Evolutionary conservation across 768 basidiomycete genomes (phyloP), one percentile per base, ranked within the genome.

Genomic region (Tephrocybe sp.): DNA sequence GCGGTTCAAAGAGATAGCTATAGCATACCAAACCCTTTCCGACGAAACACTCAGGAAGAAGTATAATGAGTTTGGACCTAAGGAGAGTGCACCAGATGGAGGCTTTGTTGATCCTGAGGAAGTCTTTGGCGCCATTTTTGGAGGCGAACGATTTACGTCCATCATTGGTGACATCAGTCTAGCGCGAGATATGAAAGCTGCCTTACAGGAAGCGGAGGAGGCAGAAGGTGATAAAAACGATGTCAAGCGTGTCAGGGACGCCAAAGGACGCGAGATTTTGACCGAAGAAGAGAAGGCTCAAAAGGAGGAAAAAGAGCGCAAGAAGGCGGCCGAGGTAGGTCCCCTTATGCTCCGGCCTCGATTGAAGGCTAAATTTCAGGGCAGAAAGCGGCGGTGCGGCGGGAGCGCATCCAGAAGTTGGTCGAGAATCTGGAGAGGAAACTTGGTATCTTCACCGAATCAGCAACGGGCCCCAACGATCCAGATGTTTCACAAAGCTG

Each of bases 141-240:
- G 93, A 38, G 93, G 93, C 2, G 91, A 93, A 45, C 72, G 85
- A 25, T 95, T 95, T 68, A 70, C 84, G 38, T 85, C 90, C 2
- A 90, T 95, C 62, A 94, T 96, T 63, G 93, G 93, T 7, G 78
- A 86, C 38, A 93, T 95, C 59, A 90, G 89, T 54, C 72, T 96
- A 48, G 93, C 90, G 25, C 78, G 81, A 60, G 93, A 96, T 61
- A 94, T 96, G 93, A 96, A 96, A 73, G 79, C 86, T 2, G 93
- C 91, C 3, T 68, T 95, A 62, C 93, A 95, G 62, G 92, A 94
- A 63, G 91, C 84, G 0, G 88, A 88, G 32, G 89, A 89, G 44
- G 80, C 75, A 0, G 85, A 84, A 28, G 71, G 69, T 15, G 52
- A 76, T 1, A 87, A 83, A 60, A 76, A 66, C 7, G 73, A 72